Percentiles rank a stretch among this genome's conserved stretches.
phyloP scores from a whole-genome alignment of 2,329 filamentous ascomycete genomes.

The Alternaria dauci region DNA sequence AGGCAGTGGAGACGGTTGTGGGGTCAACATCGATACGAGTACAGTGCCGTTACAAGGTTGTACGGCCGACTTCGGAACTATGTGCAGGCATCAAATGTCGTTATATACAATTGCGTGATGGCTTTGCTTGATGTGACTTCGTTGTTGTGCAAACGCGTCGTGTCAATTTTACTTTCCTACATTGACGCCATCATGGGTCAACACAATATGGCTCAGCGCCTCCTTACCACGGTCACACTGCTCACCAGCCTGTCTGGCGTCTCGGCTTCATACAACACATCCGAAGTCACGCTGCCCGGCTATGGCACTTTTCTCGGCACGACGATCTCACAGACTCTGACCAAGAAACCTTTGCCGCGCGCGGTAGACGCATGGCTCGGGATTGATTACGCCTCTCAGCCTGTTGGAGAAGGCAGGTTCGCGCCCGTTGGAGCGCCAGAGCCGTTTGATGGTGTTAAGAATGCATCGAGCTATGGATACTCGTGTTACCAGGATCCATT shows the following conservation, averaged over 20 bases:
- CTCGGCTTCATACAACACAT: neutral
- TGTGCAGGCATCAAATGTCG: neutral
- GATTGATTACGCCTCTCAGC: constrained; percentile 55
- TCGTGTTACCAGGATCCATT: constrained; percentile 53
- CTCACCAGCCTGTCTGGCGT: neutral
- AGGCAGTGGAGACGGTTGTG: neutral
- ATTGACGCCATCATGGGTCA: constrained; percentile 12
- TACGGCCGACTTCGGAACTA: constrained; percentile 10
- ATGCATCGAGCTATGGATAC: constrained; percentile 51
- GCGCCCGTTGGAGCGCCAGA: constrained; percentile 48
- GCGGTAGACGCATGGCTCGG: constrained; percentile 58
- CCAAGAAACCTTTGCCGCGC: constrained; percentile 43
- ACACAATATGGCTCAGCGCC: constrained; percentile 2
- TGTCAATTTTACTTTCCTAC: neutral
- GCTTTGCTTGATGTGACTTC: neutral
- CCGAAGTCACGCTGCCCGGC: constrained; percentile 39
- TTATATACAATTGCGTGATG: neutral
- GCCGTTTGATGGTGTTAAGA: constrained; percentile 50
- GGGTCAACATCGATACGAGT: neutral
- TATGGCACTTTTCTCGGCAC: constrained; percentile 53
- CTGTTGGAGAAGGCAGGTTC: constrained; percentile 52
- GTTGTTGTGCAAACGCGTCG: neutral
- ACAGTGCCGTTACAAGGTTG: neutral
- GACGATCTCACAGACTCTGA: constrained; percentile 47
- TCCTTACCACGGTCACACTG: constrained; percentile 6